A percentile compares a stretch with the other conserved stretches of the same genome.
These are phyloP conservation scores for Phylloboletellus chloephorus DNA, from an alignment of 1,284 basidiomycete genomes.

Conservation along the genomic window DNA sequence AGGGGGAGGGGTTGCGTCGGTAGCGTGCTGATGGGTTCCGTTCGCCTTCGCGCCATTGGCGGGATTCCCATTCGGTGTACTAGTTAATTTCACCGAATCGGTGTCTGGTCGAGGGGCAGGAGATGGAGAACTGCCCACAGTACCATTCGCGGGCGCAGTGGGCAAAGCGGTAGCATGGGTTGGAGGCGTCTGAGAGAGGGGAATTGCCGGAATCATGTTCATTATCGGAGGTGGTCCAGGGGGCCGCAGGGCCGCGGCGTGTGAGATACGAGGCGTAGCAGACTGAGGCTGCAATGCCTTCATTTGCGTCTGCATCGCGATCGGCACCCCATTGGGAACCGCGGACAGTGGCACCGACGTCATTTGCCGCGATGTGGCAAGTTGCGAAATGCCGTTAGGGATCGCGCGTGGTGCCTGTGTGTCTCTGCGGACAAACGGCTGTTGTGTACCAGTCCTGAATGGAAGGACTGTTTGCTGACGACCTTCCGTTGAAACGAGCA, in stretches of 20 bases:
- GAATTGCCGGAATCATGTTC: slow-evolving; percentile 19
- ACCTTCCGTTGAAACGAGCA: slow-evolving; percentile 36
- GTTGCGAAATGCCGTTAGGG: slow-evolving; percentile 28
- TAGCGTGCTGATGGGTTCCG: slow-evolving; percentile 28
- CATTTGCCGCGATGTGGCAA: slow-evolving; percentile 24
- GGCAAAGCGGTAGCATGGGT: slow-evolving; percentile 10
- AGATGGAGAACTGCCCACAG: slow-evolving; percentile 14
- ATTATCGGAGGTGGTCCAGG: slow-evolving; percentile 33
- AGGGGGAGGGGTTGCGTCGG: slow-evolving; percentile 17
- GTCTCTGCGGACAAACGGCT: slow-evolving; percentile 38
- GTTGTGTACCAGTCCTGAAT: slow-evolving; percentile 33
- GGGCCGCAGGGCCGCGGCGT: slow-evolving; percentile 36
- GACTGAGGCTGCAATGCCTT: slow-evolving; percentile 49
- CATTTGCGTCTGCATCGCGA: slow-evolving; percentile 50
- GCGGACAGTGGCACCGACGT: slow-evolving; percentile 22
- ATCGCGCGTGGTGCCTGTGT: slow-evolving; percentile 27
- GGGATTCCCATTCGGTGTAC: slow-evolving; percentile 17
- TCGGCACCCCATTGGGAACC: slow-evolving; percentile 39
- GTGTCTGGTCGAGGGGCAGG: slow-evolving; percentile 23
- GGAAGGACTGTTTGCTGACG: slow-evolving; percentile 35
- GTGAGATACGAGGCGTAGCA: slow-evolving; percentile 45
- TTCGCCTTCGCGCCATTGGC: slow-evolving; percentile 28
- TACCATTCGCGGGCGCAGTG: slow-evolving; percentile 10
- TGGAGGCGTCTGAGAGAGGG: slow-evolving; percentile 21
- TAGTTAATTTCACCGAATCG: slow-evolving; percentile 19